Evolutionary conservation across 768 basidiomycete species (phyloP), one percentile per base, ranked within the genome.

Genomic region (Pholiota molesta): DNA sequence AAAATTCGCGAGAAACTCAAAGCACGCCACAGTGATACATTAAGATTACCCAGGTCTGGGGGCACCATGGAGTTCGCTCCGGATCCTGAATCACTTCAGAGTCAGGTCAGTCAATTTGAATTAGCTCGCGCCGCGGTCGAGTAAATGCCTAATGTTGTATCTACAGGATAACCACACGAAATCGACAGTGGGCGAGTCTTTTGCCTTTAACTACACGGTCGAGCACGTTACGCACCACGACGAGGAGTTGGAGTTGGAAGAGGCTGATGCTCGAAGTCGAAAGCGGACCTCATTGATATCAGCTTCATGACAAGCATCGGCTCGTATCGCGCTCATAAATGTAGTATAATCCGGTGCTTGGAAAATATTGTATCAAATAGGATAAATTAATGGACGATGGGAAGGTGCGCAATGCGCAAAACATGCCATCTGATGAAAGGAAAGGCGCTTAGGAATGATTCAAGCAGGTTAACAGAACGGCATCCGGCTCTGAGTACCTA

Each of bases 161-260:
- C n/a, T 6, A 23, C 7, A 37, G 33, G 53, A n/a, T 9, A 55
- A 21, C 9, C n/a, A 55, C 3, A 37, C 39, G 35, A 54, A 54
- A 37, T n/a, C 31, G 23, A 13, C 49, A 9, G 29, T 6, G 4
- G 40, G 21, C 19, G 44, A 40, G 14, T 31, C 60, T 14, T 45
- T 54, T 21, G 39, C 60, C 14, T 45, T 14, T 6, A 61, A 42
- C 21, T 61, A 55, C 31, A 61, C 60, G 4, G 33, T 61, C 42
- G 60, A 61, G 44, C 52, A 53, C 23, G 39, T 61, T 14, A 61
- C 60, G 16, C 39, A 44, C 44, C 31, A 52, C 28, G 47, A 51
- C 42, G 53, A 62, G 44, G 44, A 57, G 10, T 21, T 45, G 56
- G 42, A 57, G 47, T 23, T 49, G 47, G 47, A 49, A 13, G 19